A percentile compares a stretch with the other conserved stretches of the same genome.
Evolutionary conservation across 106 monocot species (phyloP).

Genomic region (Acorus calamus): DNA sequence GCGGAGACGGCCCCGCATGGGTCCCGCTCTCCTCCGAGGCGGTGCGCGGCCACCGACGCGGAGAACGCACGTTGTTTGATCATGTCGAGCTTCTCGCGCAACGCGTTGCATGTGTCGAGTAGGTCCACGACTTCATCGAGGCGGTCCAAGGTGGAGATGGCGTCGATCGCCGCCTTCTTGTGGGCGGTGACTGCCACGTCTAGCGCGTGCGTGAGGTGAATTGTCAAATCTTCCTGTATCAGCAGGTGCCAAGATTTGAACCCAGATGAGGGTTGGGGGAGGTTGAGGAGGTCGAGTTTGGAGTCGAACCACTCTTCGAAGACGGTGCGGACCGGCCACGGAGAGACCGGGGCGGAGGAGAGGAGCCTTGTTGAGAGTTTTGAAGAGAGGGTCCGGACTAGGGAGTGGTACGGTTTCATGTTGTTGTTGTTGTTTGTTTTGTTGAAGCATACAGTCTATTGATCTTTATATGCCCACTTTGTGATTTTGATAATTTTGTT

Average conservation of each 20-base stretch:
- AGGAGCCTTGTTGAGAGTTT: constrained; percentile 8
- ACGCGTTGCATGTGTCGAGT: constrained; percentile 36
- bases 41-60: constrained; percentile 11
- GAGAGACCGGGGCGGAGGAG: constrained; percentile 19
- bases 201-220: constrained; percentile 20
- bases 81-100: constrained; percentile 15
- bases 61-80: constrained; percentile 12
- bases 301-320: constrained; percentile 39
- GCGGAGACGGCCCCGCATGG: neutral
- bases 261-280: neutral
- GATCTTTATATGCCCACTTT: no score
- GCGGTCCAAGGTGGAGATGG: constrained; percentile 7
- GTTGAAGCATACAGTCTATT: no score
- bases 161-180: neutral
- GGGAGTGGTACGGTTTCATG: constrained; percentile 29
- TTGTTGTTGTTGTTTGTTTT: no score
- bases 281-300: constrained; percentile 32
- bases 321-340: constrained; percentile 36
- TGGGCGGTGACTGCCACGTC: constrained; percentile 18
- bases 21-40: constrained; percentile 10
- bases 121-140: constrained; percentile 23
- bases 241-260: no score
- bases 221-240: neutral
- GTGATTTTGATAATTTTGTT: no score
- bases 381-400: constrained; percentile 31